These are phyloP conservation scores for Ochetophila trinervis DNA, from an alignment of 306 rosid genomes.

Conservation along the genomic window DNA sequence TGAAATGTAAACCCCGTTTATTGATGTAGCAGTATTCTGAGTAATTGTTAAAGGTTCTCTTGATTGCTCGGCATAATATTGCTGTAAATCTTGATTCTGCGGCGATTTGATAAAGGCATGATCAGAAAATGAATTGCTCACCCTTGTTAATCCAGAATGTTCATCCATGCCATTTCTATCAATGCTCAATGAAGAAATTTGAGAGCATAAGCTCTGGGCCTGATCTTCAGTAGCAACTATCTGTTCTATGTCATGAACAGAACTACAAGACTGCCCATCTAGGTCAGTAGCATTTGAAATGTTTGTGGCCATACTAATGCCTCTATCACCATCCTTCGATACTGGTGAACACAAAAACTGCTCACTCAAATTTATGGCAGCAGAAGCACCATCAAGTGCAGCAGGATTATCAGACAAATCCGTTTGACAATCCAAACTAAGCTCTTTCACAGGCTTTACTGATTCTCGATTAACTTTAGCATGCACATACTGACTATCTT, in stretches of 20 bases:
- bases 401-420: conserved; percentile 36
- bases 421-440: conserved; percentile 30
- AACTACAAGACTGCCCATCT: conserved; percentile 38
- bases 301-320: conserved; percentile 26
- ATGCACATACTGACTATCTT: conserved; percentile 36
- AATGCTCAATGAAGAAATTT: conserved; percentile 42
- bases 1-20: conserved; percentile 30
- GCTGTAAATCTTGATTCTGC: conserved; percentile 36
- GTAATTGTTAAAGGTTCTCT: conserved; percentile 33
- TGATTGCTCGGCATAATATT: conserved; percentile 33
- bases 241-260: conserved; percentile 36
- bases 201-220: conserved; percentile 45
- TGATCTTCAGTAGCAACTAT: conserved; percentile 35
- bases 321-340: conserved; percentile 37
- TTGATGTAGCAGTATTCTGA: conserved; percentile 30
- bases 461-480: conserved; percentile 39
- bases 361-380: conserved; percentile 35
- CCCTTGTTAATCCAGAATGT: conserved; percentile 32
- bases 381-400: conserved; percentile 36
- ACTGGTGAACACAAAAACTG: conserved; percentile 39
- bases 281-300: conserved; percentile 27
- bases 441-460: conserved; percentile 49
- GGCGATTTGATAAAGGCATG: conserved; percentile 30
- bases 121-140: conserved; percentile 42
- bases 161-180: conserved; percentile 38